Evolutionary conservation across 179 eudicot species (phyloP), one percentile per base, ranked within the genome.

Genomic region (Beta corolliflora): DNA sequence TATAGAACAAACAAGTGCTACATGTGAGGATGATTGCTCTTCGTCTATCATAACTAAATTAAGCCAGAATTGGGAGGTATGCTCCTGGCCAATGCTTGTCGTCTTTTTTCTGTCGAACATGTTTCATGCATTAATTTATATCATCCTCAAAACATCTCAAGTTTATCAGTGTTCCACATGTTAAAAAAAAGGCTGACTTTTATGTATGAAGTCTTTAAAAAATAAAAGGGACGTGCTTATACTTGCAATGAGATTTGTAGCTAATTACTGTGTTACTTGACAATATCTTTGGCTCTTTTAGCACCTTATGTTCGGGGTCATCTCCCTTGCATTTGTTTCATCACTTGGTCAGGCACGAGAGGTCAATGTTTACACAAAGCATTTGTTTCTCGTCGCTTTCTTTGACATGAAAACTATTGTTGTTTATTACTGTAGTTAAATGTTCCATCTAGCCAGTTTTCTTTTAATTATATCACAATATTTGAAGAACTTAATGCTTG

Each of bases 1-100:
- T 36, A 80, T 80, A 75, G 82, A 80, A 82, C 82, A 91, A 73
- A 76, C 79, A 56, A 84, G 84, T 86, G 18, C 55, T 25, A 79
- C 78, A 74, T 81, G 77, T 85, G 88, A 82, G 66, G 82, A 84
- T 73, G 83, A 78, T 82, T 81, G 80, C 66, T 60, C 91, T 81
- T 85, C 86, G 50, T 79, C 84, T 65, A 41, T 85, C 59, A 52
- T 60, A 66, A 56, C 89, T 67, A 80, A 85, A 83, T 86, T 87
- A 58, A 87, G 83, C 79, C 87, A 67, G 65, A 87, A 78, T 70
- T 86, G 84, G 85, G 88, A 91, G 97, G 97, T 93, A 90, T 74
- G 81, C 23, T 31, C 79, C 50, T 74, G 31, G 16, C 16, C 59
- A n/a, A 7, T 55, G 25, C 60, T 31, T 19, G 44, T 46, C 59